Base-by-base conservation (phyloP, 2,329 filamentous ascomycete genomes). In the Cytospora mali region DNA sequence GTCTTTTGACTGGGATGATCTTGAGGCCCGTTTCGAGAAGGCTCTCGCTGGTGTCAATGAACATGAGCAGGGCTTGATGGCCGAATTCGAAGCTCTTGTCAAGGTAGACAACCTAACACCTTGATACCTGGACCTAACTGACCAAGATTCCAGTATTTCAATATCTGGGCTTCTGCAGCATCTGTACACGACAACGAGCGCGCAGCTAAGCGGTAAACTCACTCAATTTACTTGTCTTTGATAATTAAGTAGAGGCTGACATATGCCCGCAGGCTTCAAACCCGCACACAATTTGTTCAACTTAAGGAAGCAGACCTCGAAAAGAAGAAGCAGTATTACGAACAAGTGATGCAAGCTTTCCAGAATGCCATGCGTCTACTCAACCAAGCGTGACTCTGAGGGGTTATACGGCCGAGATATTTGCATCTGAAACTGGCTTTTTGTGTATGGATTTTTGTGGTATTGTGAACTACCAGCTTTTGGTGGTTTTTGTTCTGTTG, bases 1-100 rank as follows among this genome's bases (percentile, higher is more conserved):
- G 59, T 76, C 71, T 0, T 92, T 91, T 70, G 86, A 93, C 75
- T 97, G 93, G 93, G 80, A 88, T 3, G 83, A 88, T n/a, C 88
- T 97, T 33, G 83, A 93, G 73, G 72, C 78, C 1, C 84, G 86
- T 49, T 96, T 93, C 69, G 81, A 88, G 64, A 77, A 83, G 58
- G 86, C 86, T 21, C 84, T 96, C 69, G 75, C 79, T 16, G 80
- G 87, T 48, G 84, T 88, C 35, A 83, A 87, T 57, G 78, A 80
- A 2, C 77, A 86, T 2, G 92, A 97, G 71, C 80, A 81, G 51
- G 79, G 84, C 31, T 79, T 94, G 51, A 77, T 90, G 58, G 80
- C 85, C 23, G 88, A 93, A 66, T 92, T 90, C 66, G 81, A 87
- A 18, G 76, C 80, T 49, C 78, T 93, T n/a, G 82, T 89, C 66